Percentiles rank a stretch among this genome's conserved stretches.
Evolutionary conservation across 345 rosid species (phyloP).

Genomic region (Linum tenue): DNA sequence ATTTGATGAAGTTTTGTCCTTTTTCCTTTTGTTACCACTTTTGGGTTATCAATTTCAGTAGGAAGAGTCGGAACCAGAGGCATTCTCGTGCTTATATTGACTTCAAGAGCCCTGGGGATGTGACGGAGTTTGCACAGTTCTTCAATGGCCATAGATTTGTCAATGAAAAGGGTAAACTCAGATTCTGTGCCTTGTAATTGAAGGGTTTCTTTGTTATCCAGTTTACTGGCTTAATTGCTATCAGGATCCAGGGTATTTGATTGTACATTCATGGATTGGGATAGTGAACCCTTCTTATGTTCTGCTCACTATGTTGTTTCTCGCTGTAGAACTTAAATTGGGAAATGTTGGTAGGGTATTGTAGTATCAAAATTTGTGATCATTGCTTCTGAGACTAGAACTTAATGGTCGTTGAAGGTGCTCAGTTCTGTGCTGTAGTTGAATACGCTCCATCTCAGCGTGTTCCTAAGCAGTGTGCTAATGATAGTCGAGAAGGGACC

Average conservation of each 20-base stretch:
- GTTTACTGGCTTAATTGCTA: neutral
- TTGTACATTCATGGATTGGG: neutral
- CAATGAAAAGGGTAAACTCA: constrained; percentile 53
- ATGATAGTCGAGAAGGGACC: constrained; percentile 62
- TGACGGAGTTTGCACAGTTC: constrained; percentile 53
- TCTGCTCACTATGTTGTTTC: neutral
- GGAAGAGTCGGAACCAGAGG: constrained; percentile 23
- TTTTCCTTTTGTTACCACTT: neutral
- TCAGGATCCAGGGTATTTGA: neutral
- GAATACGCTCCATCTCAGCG: constrained; percentile 73
- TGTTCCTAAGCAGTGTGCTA: constrained; percentile 38
- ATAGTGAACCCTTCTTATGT: neutral
- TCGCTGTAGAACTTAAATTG: neutral
- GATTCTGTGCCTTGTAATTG: neutral
- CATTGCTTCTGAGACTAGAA: neutral
- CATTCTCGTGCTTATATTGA: constrained; percentile 50
- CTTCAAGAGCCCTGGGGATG: constrained; percentile 58
- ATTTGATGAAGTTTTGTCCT: neutral
- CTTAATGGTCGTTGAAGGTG: constrained; percentile 22
- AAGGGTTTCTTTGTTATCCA: neutral
- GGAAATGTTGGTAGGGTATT: too few species aligned
- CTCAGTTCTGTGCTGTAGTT: constrained; percentile 55
- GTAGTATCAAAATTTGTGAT: neutral
- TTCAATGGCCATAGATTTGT: constrained; percentile 66
- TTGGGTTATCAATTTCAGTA: neutral